These are phyloP conservation scores for Cystoisospora suis DNA, from an alignment of 169 alveolate genomes.

Conservation along the genomic window DNA sequence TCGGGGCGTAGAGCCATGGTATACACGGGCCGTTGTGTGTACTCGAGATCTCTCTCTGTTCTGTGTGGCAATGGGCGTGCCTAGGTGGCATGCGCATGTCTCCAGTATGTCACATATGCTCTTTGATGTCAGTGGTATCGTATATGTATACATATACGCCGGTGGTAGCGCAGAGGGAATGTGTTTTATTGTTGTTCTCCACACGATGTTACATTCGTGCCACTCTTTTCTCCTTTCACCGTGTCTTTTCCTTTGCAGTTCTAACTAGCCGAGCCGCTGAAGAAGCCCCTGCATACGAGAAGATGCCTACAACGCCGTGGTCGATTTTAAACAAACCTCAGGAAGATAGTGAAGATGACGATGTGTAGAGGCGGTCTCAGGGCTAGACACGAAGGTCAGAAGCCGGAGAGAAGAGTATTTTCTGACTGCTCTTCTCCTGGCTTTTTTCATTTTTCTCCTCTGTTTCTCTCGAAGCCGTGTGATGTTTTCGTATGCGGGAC, in stretches of 20 bases:
- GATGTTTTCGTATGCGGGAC: too few species aligned
- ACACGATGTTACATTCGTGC: neutral
- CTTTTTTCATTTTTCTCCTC: neutral
- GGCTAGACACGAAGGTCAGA: too few species aligned
- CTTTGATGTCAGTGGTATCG: neutral
- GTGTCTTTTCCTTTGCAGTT: neutral
- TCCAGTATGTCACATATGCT: neutral
- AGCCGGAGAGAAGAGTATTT: too few species aligned
- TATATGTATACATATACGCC: neutral
- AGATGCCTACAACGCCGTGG: conserved; percentile 63
- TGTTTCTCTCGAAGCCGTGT: neutral
- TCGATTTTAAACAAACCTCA: neutral
- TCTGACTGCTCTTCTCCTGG: neutral
- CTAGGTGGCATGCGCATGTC: neutral
- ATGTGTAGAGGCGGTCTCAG: too few species aligned
- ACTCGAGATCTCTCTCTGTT: too few species aligned
- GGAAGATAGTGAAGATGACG: neutral
- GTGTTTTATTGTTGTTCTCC: neutral
- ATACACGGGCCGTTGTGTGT: too few species aligned
- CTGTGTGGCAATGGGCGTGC: too few species aligned
- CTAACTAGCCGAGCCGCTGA: neutral
- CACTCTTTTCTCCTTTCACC: neutral
- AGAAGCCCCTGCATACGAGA: conserved; percentile 45
- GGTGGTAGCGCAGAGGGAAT: neutral
- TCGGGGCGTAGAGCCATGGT: too few species aligned